Base-by-base conservation (phyloP, 768 basidiomycete genomes). In the Hygrocybe punicea region DNA sequence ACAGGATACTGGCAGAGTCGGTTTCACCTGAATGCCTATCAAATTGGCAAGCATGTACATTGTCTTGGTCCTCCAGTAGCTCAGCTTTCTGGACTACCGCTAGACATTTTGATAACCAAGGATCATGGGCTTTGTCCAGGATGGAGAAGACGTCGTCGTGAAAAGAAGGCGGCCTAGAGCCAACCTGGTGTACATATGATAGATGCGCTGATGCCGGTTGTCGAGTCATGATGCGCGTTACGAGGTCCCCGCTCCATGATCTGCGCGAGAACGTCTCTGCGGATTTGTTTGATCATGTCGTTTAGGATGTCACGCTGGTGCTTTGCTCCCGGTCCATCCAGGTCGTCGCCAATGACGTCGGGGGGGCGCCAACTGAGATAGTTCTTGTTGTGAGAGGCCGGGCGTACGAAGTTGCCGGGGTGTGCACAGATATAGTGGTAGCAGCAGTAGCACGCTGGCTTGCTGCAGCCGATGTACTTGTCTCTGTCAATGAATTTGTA, bases 371-470 rank as follows among this genome's bases (percentile, higher is more conserved):
- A 49, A 49, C 19, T 17, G 47, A 49, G 17, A 49, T 49, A 49
- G 47, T 49, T 49, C 24, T 49, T 49, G 24, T 49, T 19, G 47
- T 49, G 47, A 19, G 47, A 49, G 47, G 47, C 47, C 16, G 47
- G 47, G 24, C 24, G 47, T 16, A 49, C 47, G 24, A 49, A 49
- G 47, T 25, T 25, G 47, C 47, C 47, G 6, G 47, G 47, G 24
- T 49, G 47, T 25, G 17, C 47, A 24, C 47, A 25, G 25, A 49
- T 49, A 49, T 49, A 49, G 47, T 49, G 47, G 47, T 49, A 49
- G 47, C 47, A 49, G n/a, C 47, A 49, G 24, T 49, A 49, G n/a
- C 47, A 49, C 19, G 47, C 47, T 19, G 47, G 47, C 24, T 49
- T 49, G 24, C 47, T 49, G 24, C 47, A 49, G 47, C 47, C 47